phyloP scores from a whole-genome alignment of 495 filamentous ascomycete species.

The Penicillium pancosmium region DNA sequence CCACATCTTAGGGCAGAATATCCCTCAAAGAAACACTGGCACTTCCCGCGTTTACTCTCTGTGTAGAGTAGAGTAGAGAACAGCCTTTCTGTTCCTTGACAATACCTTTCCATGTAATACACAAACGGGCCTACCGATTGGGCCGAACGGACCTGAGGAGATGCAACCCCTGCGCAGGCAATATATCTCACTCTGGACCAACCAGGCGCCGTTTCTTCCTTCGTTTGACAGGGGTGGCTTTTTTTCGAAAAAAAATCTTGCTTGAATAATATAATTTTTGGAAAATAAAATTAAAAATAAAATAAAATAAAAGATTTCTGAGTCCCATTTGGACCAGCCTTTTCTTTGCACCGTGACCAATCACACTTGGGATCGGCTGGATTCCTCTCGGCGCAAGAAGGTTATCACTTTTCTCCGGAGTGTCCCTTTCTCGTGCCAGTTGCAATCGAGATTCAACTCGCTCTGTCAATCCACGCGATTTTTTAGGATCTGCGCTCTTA shows the following conservation, averaged over 20 bases:
- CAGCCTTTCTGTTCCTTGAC: neutral
- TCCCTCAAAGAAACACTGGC: conserved; percentile 1
- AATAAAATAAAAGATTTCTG: conserved; percentile 11
- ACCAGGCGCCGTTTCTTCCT: conserved; percentile 31
- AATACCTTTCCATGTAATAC: conserved; percentile 27
- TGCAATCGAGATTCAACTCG: conserved; percentile 33
- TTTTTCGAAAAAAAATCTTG: conserved; percentile 18
- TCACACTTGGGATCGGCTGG: conserved; percentile 18
- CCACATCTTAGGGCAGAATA: neutral
- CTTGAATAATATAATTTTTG: neutral
- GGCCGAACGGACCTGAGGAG: conserved; percentile 21
- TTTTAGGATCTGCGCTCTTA: conserved; percentile 19
- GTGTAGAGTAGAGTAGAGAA: conserved; percentile 1
- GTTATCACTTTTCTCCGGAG: conserved; percentile 37
- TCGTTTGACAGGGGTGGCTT: conserved; percentile 20
- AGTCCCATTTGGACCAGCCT: conserved; percentile 15
- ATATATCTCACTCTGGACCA: conserved; percentile 33
- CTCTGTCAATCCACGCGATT: conserved; percentile 29
- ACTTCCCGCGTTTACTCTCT: conserved; percentile 21
- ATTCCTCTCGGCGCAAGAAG: conserved; percentile 23
- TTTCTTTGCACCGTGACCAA: conserved; percentile 21
- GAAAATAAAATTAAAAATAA: neutral
- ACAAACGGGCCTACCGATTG: conserved; percentile 7
- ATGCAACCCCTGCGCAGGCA: conserved; percentile 30
- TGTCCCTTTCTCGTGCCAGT: conserved; percentile 33